Conservation (phyloP, 2,329 filamentous ascomycete genomes). For the Fusarium continuum region DNA sequence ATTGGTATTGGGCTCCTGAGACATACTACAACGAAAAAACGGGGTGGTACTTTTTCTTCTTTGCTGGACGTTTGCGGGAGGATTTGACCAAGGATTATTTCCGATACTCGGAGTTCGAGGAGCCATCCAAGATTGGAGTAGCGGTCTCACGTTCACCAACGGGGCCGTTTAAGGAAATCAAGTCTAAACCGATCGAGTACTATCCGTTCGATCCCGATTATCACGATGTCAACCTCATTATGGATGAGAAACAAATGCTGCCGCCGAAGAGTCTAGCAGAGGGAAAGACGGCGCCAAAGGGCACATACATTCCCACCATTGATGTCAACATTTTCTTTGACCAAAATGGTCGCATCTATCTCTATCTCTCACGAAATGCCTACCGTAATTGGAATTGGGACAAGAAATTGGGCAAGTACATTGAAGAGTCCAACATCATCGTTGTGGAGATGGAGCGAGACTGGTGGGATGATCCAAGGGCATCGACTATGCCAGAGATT, state of each 20-base stretch:
- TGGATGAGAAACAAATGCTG: slow-evolving; percentile 49
- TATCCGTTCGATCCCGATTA: slow-evolving; percentile 50
- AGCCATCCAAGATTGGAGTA: slow-evolving; percentile 50
- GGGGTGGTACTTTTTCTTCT: slow-evolving; percentile 52
- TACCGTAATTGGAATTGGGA: slow-evolving; percentile 53
- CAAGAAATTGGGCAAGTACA: slow-evolving; percentile 45
- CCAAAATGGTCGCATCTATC: slow-evolving; percentile 48
- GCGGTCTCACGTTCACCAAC: slow-evolving; percentile 49
- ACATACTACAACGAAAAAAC: slow-evolving; percentile 49
- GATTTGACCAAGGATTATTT: slow-evolving; percentile 48
- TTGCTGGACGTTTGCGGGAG: slow-evolving; percentile 47
- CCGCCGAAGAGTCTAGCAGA: slow-evolving; percentile 43
- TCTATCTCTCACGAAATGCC: slow-evolving; percentile 49
- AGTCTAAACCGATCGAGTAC: slow-evolving; percentile 46
- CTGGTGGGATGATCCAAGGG: slow-evolving; percentile 50
- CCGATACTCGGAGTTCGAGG: slow-evolving; percentile 48
- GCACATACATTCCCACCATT: slow-evolving; percentile 52
- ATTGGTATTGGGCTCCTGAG: slow-evolving; percentile 51
- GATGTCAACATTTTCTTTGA: slow-evolving; percentile 61
- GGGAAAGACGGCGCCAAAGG: slow-evolving; percentile 45
- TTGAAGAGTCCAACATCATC: slow-evolving; percentile 52
- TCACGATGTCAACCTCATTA: slow-evolving; percentile 51
- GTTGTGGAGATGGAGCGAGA: slow-evolving; percentile 47
- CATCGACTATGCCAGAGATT: slow-evolving; percentile 49
- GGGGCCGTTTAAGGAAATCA: slow-evolving; percentile 47